Percentiles rank a stretch among this genome's conserved stretches.
phyloP scores from a whole-genome alignment of 305 asterid genomes.

The Caryopteris hybrid region DNA sequence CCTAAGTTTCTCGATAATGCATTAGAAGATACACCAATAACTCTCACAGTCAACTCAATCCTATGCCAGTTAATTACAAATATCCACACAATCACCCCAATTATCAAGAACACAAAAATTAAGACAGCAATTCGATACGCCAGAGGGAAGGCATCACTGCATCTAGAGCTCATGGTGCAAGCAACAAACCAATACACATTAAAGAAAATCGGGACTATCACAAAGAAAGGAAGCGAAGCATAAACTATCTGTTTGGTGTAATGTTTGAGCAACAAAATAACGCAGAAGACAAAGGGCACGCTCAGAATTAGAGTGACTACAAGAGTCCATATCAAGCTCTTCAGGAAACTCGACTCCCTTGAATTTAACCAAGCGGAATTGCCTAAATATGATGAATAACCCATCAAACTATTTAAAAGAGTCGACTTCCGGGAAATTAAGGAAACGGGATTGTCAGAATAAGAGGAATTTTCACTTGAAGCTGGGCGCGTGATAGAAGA shows the following conservation, averaged over 20 bases:
- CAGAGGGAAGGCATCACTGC: constrained; percentile 72
- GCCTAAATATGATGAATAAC: constrained; percentile 1
- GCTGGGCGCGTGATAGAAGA: too few species aligned
- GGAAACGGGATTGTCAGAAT: background rate
- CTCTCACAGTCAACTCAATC: constrained; percentile 78
- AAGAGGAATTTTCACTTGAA: background rate
- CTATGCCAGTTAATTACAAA: constrained; percentile 78
- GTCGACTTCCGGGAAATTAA: background rate
- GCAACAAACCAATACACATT: constrained; percentile 90
- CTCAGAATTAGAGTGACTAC: constrained; percentile 64
- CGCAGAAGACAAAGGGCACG: constrained; percentile 48
- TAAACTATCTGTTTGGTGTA: constrained; percentile 89
- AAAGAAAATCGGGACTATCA: constrained; percentile 64
- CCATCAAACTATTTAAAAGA: background rate
- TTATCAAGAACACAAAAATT: constrained; percentile 61
- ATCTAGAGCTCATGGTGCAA: constrained; percentile 65
- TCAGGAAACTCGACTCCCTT: constrained; percentile 33
- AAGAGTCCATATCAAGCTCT: constrained; percentile 80
- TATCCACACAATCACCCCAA: constrained; percentile 84
- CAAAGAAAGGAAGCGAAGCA: constrained; percentile 68
- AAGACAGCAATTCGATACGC: constrained; percentile 63
- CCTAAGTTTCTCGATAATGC: constrained; percentile 67
- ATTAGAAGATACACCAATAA: constrained; percentile 71
- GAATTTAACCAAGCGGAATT: constrained; percentile 25
- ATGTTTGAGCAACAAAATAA: constrained; percentile 69